These are phyloP conservation scores for Laetiporus sulphureus DNA, from an alignment of 1,284 basidiomycete genomes.

Conservation along the genomic window DNA sequence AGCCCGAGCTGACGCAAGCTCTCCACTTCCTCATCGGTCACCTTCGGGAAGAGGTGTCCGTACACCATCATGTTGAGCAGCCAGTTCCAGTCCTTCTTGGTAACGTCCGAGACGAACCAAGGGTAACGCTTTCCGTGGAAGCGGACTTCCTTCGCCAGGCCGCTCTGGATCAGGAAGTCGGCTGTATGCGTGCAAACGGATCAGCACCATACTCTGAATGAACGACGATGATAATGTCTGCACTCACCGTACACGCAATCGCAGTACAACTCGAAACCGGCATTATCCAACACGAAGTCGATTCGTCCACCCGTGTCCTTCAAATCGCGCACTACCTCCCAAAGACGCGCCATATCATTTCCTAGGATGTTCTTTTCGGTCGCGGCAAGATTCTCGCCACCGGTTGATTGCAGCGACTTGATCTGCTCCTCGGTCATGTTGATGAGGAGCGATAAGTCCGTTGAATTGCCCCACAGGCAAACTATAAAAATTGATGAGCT, in stretches of 20 bases:
- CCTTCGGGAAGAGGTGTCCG: constrained; percentile 83
- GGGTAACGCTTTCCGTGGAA: constrained; percentile 92
- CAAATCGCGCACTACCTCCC: constrained; percentile 75
- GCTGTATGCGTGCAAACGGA: no score
- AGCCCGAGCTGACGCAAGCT: constrained; percentile 76
- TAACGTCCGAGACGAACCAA: constrained; percentile 98
- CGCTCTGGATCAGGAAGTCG: constrained; percentile 88
- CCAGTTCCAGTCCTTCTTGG: constrained; percentile 96
- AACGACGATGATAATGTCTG: not conserved
- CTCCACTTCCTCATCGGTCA: constrained; percentile 74
- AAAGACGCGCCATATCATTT: constrained; percentile 76
- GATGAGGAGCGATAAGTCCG: constrained; percentile 92
- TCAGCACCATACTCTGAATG: no score
- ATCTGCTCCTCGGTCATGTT: constrained; percentile 99
- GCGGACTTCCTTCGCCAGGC: constrained; percentile 78
- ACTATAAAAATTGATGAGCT: constrained; percentile 39
- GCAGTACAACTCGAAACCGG: constrained; percentile 94
- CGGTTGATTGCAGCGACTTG: constrained; percentile 94
- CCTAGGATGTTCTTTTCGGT: constrained; percentile 96
- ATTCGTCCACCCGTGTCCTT: constrained; percentile 76
- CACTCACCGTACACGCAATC: constrained; percentile 88
- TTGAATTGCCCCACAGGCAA: constrained; percentile 95
- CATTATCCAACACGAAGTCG: constrained; percentile 87
- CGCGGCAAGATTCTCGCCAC: constrained; percentile 90
- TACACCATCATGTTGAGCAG: constrained; percentile 83